Evolutionary conservation across 179 eudicot genomes (phyloP), one percentile per base, ranked within the genome.

Genomic region (Drosera spatulata): DNA sequence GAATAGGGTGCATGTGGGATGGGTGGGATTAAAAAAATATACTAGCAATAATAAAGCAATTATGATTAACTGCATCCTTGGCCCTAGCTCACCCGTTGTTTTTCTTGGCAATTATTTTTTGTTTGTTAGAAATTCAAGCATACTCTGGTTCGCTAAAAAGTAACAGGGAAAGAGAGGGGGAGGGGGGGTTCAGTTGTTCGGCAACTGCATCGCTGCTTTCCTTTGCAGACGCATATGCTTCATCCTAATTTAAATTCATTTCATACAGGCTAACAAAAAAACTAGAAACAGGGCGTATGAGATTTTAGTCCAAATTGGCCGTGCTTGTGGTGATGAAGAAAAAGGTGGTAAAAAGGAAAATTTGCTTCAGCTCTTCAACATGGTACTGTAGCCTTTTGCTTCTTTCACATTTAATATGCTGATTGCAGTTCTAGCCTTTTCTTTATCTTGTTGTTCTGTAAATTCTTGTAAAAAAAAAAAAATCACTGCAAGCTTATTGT

Each of bases 271-370:
- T 59, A 94, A 90, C 70, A 94, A 80, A 69, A 94, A 87, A 79
- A 85, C 99, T 60, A 82, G 99, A 64, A 94, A 86, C 67, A 79
- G 85, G 74, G 97, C 99, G 49, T 94, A 90, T 83, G 97, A 90
- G 61, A 77, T 94, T 58, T 77, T 94, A 50, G 94, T 94, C 68
- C 88, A 90, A 75, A 90, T 93, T 66, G 99, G 94, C 53, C 97
- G 76, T 83, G 87, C 85, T 62, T 85, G 79, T 65, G 91, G 73
- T 50, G 94, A 94, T 61, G 97, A 86, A 71, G 86, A 86, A 42
- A 75, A 22, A 45, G 93, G 85, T 59, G 99, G 91, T 50, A 77
- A 71, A 59, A 79, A 66, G 60, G 91, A 82, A 63, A 84, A 73
- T 61, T 74, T 94, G 75, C 81, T 64, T 39, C 83, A 83, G 60